phyloP scores from a whole-genome alignment of 768 basidiomycete genomes.

The Antrodiella citrinella region DNA sequence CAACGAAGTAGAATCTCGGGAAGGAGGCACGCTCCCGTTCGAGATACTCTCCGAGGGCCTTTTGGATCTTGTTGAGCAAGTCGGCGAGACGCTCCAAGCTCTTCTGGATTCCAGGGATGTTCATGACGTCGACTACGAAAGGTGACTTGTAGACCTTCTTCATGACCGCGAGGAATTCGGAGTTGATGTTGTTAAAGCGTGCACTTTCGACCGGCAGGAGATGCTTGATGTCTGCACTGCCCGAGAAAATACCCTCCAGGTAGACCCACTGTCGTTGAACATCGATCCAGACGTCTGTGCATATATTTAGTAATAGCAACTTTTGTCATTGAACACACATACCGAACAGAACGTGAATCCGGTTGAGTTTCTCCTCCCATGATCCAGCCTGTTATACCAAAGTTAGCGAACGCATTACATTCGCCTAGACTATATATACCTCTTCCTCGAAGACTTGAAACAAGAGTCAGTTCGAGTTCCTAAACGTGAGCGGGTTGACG shows the following conservation, averaged over 20 bases:
- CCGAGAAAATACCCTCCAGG: constrained; percentile 98
- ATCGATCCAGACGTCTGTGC: constrained; percentile 93
- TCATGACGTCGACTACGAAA: constrained; percentile 93
- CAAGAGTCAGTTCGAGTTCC: too few relatives aligned
- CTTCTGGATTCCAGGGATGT: constrained; percentile 94
- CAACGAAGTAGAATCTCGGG: constrained; percentile 99
- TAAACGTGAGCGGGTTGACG: too few relatives aligned
- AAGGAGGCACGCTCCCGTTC: constrained; percentile 96
- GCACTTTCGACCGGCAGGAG: constrained; percentile 93
- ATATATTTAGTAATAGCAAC: constrained; percentile 6
- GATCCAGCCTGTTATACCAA: constrained; percentile 52
- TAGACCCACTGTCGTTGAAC: constrained; percentile 99
- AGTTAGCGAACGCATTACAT: background rate
- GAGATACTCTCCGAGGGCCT: constrained; percentile 96
- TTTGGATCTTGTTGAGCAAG: constrained; percentile 95
- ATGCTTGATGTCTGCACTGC: constrained; percentile 98
- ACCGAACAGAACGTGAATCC: constrained; percentile 96
- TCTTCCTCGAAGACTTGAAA: constrained; percentile 86
- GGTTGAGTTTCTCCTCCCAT: constrained; percentile 96
- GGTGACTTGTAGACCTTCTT: constrained; percentile 99
- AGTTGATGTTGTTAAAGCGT: constrained; percentile 98
- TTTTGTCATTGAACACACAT: constrained; percentile 14
- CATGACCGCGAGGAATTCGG: constrained; percentile 97
- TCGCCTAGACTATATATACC: constrained; percentile 26
- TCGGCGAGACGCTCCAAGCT: constrained; percentile 95